Base-by-base conservation (phyloP, 176 grass and related monocot species). In the Tuctoria greenei region DNA sequence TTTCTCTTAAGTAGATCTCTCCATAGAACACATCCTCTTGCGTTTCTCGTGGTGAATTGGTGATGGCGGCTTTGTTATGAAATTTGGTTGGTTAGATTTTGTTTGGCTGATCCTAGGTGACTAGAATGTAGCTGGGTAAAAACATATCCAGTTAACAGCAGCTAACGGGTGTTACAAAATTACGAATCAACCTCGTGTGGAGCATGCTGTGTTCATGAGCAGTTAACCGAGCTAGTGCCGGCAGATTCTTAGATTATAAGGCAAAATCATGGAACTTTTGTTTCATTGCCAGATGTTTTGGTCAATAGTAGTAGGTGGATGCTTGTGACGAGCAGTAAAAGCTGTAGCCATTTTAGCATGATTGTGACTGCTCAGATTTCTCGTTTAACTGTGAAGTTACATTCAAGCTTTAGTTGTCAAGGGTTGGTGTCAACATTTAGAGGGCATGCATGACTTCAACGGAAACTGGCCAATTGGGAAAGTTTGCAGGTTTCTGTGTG, bases 1-100 rank as follows among this genome's bases (percentile, higher is more conserved):
- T n/a, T n/a, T n/a, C 50, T 61, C 8, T 24, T n/a, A 39, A 28
- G 55, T 28, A 62, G 34, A 79, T 78, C 51, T 78, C 51, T 34
- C 39, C 24, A 13, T 58, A 26, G 24, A 13, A 5, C 23, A 26
- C 18, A 27, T 21, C 41, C 4, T 51, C 24, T 51, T 10, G 6
- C 27, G 31, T 77, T 15, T 9, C 2, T 65, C 20, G 13, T 20
- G 1, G 4, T 18, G 17, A 61, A 47, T 13, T 47, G 45, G 14
- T 51, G 17, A 20, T 34, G 54, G 56, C 61, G 42, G 43, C 60
- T 85, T 42, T 6, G 4, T n/a, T 14, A 47, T 8, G 14, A n/a
- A 34, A 24, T 69, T 76, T 76, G 15, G 15, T 38, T 57, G 0
- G 41, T 8, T 81, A 23, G 10, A 8, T 23, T 31, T 76, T 64